Evolutionary conservation across 2,329 filamentous ascomycete genomes (phyloP), one percentile per base, ranked within the genome.

Genomic region (Metarhizium humberi): DNA sequence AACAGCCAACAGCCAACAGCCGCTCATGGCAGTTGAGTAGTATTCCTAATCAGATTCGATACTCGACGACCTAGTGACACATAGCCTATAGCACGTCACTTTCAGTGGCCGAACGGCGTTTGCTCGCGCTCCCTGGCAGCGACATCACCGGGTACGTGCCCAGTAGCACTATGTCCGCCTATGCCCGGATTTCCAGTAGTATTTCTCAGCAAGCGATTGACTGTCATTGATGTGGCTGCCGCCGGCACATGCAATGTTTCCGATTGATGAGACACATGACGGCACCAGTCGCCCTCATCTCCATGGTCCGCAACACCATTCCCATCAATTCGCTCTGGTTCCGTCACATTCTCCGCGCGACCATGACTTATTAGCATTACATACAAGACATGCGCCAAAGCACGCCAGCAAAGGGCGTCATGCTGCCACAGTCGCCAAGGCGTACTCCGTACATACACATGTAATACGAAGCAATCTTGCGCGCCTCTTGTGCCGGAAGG

Each of bases 171-270:
- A 30, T 51, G 50, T 52, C 36, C 42, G 20, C 50, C 50, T 55
- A 48, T 6, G 20, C 20, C 20, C 32, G 42, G 20, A 32, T 38
- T n/a, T 29, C 34, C 4, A 42, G 18, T 18, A 18, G 16, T 47
- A 55, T 57, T 57, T 55, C 56, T 55, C 56, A 55, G 51, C 56
- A 55, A 30, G n/a, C 43, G 3, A 30, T 14, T 38, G 16, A 25
- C 25, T 25, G 25, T 4, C 25, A 25, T 25, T 25, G 3, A 25
- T 25, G 25, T 25, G 25, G 25, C 25, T 25, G 25, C 25, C 25
- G 25, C 25, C 25, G 25, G 25, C 25, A 25, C 25, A 25, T 25
- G 25, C 25, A 25, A 25, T 25, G 25, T 25, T 25, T 25, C 25
- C 25, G 25, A 25, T 25, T 25, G 25, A 25, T 25, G 25, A 25